These are phyloP conservation scores for Leavenworthia alabamica DNA, from an alignment of 345 rosid genomes.

Conservation along the genomic window DNA sequence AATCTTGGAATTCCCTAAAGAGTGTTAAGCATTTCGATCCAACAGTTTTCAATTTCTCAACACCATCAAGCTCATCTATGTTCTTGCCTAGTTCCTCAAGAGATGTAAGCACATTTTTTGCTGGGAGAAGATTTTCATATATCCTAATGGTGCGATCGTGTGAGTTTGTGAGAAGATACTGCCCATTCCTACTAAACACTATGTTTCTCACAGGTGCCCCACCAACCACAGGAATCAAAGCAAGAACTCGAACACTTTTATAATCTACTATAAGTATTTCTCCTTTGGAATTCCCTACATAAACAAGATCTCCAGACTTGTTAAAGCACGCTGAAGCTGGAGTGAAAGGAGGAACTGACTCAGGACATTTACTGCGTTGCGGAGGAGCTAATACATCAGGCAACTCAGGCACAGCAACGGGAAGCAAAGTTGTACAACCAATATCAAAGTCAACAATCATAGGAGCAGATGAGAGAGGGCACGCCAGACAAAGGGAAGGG, in stretches of 20 bases:
- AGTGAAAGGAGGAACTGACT: conserved; percentile 58
- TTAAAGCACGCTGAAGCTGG: conserved; percentile 95
- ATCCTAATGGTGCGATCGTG: conserved; percentile 88
- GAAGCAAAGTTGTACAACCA: conserved; percentile 64
- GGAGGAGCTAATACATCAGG: conserved; percentile 50
- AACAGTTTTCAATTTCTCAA: conserved; percentile 67
- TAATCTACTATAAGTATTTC: conserved; percentile 86
- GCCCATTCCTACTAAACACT: conserved; percentile 80
- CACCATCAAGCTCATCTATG: conserved; percentile 44
- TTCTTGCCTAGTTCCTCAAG: conserved; percentile 43
- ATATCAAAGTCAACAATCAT: conserved; percentile 71
- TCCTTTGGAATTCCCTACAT: conserved; percentile 91
- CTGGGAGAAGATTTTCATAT: conserved; percentile 83
- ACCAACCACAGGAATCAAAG: conserved; percentile 59
- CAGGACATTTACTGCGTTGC: conserved; percentile 62
- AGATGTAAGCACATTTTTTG: conserved; percentile 48
- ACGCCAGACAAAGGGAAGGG: conserved; percentile 73
- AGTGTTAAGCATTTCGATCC: conserved; percentile 79
- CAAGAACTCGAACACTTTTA: conserved; percentile 52
- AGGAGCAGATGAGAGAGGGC: conserved; percentile 95
- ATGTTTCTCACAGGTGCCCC: conserved; percentile 79
- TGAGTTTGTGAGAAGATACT: conserved; percentile 91
- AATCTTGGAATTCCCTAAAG: conserved; percentile 90
- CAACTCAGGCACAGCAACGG: conserved; percentile 51
- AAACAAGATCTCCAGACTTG: conserved; percentile 87